Base-by-base conservation (phyloP, 371 early-diverging fungal species). In the Mortierella sp. region DNA sequence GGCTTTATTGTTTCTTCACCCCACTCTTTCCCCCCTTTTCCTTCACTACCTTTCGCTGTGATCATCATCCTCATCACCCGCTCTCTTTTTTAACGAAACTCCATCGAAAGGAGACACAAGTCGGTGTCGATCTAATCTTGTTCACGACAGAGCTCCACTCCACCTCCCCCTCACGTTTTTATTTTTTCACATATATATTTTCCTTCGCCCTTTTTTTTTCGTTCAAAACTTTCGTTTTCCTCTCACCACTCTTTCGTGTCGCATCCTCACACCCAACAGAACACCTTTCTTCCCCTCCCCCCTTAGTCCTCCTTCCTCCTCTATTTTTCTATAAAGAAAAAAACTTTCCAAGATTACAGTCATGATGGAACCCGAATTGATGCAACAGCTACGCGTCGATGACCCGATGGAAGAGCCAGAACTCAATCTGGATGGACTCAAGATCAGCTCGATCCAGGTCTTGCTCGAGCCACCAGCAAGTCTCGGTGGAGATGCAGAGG, bases 331-430 rank as follows among this genome's bases (percentile, higher is more conserved):
- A 50, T 43, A 37, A 21, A 19, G 15, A 59, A 17, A 28, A 30
- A 42, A 24, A 30, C n/a, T 39, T 57, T 46, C 30, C 28, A 58
- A 48, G 32, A 43, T 31, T 28, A 53, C 27, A 19, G 34, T 48
- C 43, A 70, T 49, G 44, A 72, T 72, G 72, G 72, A 72, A 34
- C 66, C 66, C 52, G 66, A 72, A 34, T 48, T 72, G 55, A 72
- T 51, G 51, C 58, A 66, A 26, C 66, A 66, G 27, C 42, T 72
- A 50, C 50, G 66, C 31, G 72, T 72, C 19, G 72, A 72, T 6
- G 67, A 72, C 57, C 72, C 72, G 11, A 60, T 65, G 62, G 72
- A 72, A 19, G 72, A 65, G 28, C 57, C 58, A 6, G 72, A 62
- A 41, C 58, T 72, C 28, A 60, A 56, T 17, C 57, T 72, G 19